These are phyloP conservation scores for Oenanthe javanica DNA, from an alignment of 140 eudicot species.

Conservation along the genomic window DNA sequence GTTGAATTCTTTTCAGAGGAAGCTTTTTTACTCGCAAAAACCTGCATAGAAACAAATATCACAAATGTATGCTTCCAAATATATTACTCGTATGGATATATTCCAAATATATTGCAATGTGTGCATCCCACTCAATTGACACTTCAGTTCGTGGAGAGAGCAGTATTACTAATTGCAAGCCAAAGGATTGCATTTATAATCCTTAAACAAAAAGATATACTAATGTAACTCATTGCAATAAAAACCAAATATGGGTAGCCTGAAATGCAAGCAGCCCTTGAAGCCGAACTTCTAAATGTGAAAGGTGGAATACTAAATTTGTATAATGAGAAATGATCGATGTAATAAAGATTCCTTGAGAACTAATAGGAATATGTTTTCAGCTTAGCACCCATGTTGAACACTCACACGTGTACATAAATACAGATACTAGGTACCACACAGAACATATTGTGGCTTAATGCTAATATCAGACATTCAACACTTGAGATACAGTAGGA, in stretches of 20 bases:
- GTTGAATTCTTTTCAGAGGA: conserved; percentile 24
- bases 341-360: not conserved
- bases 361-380: no score
- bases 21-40: conserved; percentile 27
- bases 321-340: not conserved
- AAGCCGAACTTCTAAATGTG: not conserved
- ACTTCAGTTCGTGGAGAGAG: not conserved
- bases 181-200: not conserved
- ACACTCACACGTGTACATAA: not conserved
- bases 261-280: not conserved
- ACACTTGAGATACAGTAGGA: not conserved
- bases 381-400: not conserved
- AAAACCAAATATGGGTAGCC: not conserved
- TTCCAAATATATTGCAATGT: not conserved
- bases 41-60: conserved; percentile 27
- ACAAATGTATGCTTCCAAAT: not conserved
- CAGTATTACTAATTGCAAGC: not conserved
- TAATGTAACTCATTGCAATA: not conserved
- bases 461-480: no score
- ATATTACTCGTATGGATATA: not conserved
- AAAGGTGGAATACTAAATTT: not conserved
- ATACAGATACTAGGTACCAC: not conserved
- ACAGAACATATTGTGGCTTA: no score
- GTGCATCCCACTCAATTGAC: not conserved
- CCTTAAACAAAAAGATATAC: not conserved